Evolutionary conservation across 2,329 filamentous ascomycete genomes (phyloP).

Genomic region (Cordyceps farinosa): DNA sequence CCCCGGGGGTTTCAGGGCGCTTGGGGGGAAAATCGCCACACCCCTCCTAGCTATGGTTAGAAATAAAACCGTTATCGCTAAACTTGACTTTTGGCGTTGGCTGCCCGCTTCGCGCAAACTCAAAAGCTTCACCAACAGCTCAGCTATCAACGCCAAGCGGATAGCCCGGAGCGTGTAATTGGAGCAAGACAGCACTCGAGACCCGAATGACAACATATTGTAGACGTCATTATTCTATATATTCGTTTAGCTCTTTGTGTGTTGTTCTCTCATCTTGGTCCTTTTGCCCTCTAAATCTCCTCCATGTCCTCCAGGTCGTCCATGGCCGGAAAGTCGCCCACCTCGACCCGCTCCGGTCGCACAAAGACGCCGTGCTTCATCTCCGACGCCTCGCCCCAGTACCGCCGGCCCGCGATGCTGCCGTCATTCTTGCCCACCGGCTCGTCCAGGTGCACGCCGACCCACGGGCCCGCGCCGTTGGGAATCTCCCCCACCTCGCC

Average conservation of each 20-base stretch:
- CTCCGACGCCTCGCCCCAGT: constrained; percentile 63
- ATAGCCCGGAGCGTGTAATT: too few relatives aligned
- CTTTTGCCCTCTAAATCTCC: constrained; percentile 51
- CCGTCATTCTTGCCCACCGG: constrained; percentile 82
- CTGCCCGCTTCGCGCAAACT: too few relatives aligned
- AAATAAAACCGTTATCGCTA: too few relatives aligned
- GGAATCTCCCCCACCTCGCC: constrained; percentile 73
- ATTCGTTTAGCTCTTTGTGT: neutral
- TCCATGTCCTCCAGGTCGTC: constrained; percentile 76
- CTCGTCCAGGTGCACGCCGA: constrained; percentile 73
- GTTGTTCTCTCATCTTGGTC: neutral
- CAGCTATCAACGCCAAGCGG: too few relatives aligned
- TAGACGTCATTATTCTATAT: neutral
- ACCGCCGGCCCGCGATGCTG: constrained; percentile 61
- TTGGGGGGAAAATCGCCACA: too few relatives aligned
- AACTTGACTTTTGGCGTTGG: too few relatives aligned
- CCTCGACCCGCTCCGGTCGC: constrained; percentile 71
- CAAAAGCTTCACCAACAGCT: too few relatives aligned
- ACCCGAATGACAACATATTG: neutral
- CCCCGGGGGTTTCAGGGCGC: too few relatives aligned
- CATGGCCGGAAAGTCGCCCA: constrained; percentile 67
- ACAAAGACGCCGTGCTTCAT: constrained; percentile 76
- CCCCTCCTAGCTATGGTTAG: too few relatives aligned
- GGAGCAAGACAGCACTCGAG: neutral
- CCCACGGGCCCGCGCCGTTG: constrained; percentile 61